Evolutionary conservation across 192 early-diverging fungal genomes (phyloP), one percentile per base, ranked within the genome.

Genomic region (Backusella psychrophila): DNA sequence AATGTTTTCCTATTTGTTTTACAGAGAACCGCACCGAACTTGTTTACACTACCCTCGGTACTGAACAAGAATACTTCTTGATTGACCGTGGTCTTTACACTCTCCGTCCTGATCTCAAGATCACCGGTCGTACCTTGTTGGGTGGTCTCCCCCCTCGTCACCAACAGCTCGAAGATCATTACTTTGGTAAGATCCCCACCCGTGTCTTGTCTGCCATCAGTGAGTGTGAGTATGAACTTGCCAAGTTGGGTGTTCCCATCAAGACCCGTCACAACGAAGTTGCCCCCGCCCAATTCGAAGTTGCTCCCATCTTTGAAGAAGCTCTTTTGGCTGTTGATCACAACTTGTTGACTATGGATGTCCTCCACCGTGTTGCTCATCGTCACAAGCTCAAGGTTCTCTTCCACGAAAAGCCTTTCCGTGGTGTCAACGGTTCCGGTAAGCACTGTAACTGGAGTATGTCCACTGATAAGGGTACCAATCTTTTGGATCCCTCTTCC

Each of bases 221-320:
- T 80, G 97, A 99, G 87, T 85, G 92, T 70, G 97, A 99, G 84
- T 88, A 96, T 66, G 97, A 99, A 87, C 90, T 96, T 77, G 91
- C 91, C 86, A 90, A 91, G 75, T 92, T 99, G 73, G 97, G 97
- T 84, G 95, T 97, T 33, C 97, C 97, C 68, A 87, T 98, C 87
- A 99, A 99, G 93, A 99, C 97, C 69, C 92, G 96, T 73, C 97
- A 99, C 88, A 99, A 99, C 87, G 97, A 99, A 85, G 97, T 99
- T 21, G 97, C 96, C 66, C 97, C 97, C 38, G 92, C 92, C 77
- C 97, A 99, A 90, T 99, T 97, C 79, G 96, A 99, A 88, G 84
- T 97, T 72, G 97, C 97, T 33, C 97, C 96, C 71, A 98, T 99
- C 80, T 99, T 98, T 74, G 96, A 99, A 89, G 95, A 97, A 84